Percentiles rank a stretch among this genome's conserved stretches.
These are phyloP conservation scores for Prototheca cutis DNA, from an alignment of 163 green algal species.

Conservation along the genomic window DNA sequence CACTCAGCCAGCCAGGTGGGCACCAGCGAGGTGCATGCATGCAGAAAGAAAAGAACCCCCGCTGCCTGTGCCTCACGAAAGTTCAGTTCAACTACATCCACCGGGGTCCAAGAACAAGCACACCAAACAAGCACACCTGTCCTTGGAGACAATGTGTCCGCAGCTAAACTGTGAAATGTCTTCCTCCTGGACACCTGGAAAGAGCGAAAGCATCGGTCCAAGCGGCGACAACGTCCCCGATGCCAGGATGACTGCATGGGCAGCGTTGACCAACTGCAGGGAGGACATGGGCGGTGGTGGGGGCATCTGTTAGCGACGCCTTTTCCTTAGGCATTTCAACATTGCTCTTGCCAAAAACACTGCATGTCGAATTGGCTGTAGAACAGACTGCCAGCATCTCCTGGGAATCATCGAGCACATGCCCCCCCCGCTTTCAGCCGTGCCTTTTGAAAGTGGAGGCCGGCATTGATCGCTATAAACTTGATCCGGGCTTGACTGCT, in stretches of 20 bases:
- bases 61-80: too few species aligned
- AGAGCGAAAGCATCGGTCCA: constrained; percentile 54
- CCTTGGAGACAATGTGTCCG: constrained; percentile 75
- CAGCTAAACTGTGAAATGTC: constrained; percentile 64
- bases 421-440: neutral
- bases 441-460: constrained; percentile 55
- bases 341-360: neutral
- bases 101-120: too few species aligned
- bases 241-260: constrained; percentile 76
- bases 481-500: too few species aligned
- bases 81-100: too few species aligned
- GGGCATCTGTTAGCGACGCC: too few species aligned
- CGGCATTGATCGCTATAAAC: constrained; percentile 47
- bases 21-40: too few species aligned
- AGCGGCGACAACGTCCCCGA: constrained; percentile 87
- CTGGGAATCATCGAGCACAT: too few species aligned
- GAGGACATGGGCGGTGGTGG: neutral
- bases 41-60: too few species aligned
- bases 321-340: too few species aligned
- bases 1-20: too few species aligned
- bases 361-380: neutral
- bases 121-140: constrained; percentile 3
- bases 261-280: constrained; percentile 5
- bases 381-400: too few species aligned
- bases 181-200: constrained; percentile 35